These are phyloP conservation scores for Steccherinum ochraceum DNA, from an alignment of 768 basidiomycete species.

Conservation along the genomic window DNA sequence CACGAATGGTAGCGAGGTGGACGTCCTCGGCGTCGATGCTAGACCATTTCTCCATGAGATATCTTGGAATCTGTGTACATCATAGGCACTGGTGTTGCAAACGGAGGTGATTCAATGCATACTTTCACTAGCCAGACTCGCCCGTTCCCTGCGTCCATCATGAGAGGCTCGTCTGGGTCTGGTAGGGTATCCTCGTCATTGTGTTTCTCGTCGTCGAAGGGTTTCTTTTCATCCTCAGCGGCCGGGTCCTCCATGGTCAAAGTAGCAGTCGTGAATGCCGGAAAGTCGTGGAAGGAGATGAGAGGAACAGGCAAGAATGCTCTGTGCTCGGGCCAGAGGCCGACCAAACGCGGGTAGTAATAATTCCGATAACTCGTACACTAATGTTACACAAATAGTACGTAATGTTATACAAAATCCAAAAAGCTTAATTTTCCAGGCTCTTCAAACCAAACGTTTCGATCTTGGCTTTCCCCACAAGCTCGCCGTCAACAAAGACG, in stretches of 20 bases:
- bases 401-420: no score
- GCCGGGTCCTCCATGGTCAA: slow-evolving; percentile 17
- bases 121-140: slow-evolving; percentile 87
- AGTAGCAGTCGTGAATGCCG: background rate
- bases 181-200: slow-evolving; percentile 61
- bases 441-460: no score
- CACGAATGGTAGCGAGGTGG: slow-evolving; percentile 79
- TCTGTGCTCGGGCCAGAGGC: no score
- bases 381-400: no score
- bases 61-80: slow-evolving; percentile 68
- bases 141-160: slow-evolving; percentile 68
- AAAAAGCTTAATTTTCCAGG: no score
- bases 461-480: no score
- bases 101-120: slow-evolving; percentile 18
- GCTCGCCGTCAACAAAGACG: slow-evolving; percentile 55
- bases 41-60: slow-evolving; percentile 84
- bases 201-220: slow-evolving; percentile 46
- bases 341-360: no score
- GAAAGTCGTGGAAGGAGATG: no score
- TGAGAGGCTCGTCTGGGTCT: slow-evolving; percentile 79
- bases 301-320: no score
- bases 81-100: background rate
- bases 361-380: no score
- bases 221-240: slow-evolving; percentile 65
- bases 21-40: slow-evolving; percentile 65